Percentiles rank a stretch among this genome's conserved stretches.
phyloP scores from a whole-genome alignment of 352 stramenopile species.

The Phytophthora meadii region DNA sequence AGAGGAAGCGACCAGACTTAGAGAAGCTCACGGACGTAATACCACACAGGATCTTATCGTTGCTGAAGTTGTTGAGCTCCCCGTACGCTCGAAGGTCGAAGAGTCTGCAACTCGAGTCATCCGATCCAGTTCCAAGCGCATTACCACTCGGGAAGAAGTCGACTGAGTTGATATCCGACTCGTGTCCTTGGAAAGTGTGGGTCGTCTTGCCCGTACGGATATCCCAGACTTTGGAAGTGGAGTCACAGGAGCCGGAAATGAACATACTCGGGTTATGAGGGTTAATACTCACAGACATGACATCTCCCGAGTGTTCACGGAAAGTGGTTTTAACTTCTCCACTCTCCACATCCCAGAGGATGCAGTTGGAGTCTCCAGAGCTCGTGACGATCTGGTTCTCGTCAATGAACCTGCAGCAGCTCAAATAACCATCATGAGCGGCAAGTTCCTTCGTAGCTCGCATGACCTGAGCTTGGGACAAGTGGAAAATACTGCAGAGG shows the following conservation, averaged over 20 bases:
- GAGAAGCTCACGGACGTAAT: constrained; percentile 98
- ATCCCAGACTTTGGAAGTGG: constrained; percentile 98
- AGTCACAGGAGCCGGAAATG: constrained; percentile 97
- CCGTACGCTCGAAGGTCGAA: constrained; percentile 98
- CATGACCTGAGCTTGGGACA: constrained; percentile 91
- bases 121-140: constrained; percentile 94
- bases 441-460: constrained; percentile 95
- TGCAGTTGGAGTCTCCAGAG: constrained; percentile 98
- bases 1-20: constrained; percentile 95
- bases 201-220: constrained; percentile 95
- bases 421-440: constrained; percentile 98
- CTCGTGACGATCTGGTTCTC: constrained; percentile 94
- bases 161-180: constrained; percentile 99
- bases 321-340: constrained; percentile 95
- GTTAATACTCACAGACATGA: constrained; percentile 97
- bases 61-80: constrained; percentile 97
- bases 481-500: constrained; percentile 99
- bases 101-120: constrained; percentile 97
- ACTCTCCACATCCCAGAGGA: constrained; percentile 98
- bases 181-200: constrained; percentile 97
- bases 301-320: constrained; percentile 97
- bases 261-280: constrained; percentile 97
- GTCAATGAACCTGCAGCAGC: constrained; percentile 98
- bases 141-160: constrained; percentile 98
- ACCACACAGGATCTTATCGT: constrained; percentile 96